Evolutionary conservation across 305 asterid genomes (phyloP).

Genomic region (Rubia balearica): DNA sequence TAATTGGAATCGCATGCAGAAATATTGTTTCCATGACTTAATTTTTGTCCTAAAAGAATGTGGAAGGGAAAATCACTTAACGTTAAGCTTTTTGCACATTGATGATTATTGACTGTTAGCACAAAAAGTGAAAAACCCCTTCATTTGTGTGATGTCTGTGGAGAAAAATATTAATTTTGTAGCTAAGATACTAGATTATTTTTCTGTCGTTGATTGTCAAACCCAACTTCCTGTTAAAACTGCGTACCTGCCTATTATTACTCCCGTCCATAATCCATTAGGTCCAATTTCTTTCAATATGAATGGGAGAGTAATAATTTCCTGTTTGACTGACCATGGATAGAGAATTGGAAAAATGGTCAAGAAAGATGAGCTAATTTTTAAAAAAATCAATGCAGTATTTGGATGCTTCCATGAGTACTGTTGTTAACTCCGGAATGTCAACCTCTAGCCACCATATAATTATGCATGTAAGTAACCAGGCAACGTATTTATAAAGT

Average conservation of each 20-base stretch:
- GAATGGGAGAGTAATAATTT: not conserved
- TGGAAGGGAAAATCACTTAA: too few species aligned
- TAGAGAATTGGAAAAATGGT: not conserved
- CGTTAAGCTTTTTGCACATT: too few species aligned
- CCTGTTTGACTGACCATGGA: not conserved
- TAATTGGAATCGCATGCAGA: too few species aligned
- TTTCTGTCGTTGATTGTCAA: not conserved
- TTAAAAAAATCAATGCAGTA: not conserved
- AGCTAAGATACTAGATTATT: too few species aligned
- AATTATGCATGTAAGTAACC: not conserved
- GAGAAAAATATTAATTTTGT: too few species aligned
- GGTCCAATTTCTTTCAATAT: not conserved
- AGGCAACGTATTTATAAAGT: not conserved
- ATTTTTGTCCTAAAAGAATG: too few species aligned
- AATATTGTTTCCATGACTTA: too few species aligned
- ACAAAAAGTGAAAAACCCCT: too few species aligned
- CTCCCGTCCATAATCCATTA: not conserved
- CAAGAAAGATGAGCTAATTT: not conserved
- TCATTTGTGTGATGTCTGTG: too few species aligned
- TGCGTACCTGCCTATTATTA: not conserved
- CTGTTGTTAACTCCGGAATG: not conserved
- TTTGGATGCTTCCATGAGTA: not conserved
- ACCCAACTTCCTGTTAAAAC: not conserved
- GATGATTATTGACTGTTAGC: too few species aligned
- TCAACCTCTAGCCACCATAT: not conserved